Base-by-base conservation (phyloP, 371 early-diverging fungal genomes). In the Syncephalis plumigaleata region DNA sequence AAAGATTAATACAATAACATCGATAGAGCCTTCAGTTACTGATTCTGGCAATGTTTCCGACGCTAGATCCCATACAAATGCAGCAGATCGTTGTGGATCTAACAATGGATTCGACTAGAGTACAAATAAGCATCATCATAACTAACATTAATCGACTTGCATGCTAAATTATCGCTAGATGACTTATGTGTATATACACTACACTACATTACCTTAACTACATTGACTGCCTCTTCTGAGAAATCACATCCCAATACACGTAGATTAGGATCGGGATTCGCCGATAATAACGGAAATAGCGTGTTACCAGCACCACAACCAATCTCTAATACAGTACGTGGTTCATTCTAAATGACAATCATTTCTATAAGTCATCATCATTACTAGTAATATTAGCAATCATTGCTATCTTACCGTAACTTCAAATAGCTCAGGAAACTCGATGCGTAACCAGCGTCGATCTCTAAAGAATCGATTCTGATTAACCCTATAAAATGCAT, bases 241-340 rank as follows among this genome's bases (percentile, higher is more conserved):
- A 90, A 87, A 53, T 90, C 91, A 52, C 88, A 87, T 17, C 81
- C 83, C 54, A 81, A 81, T 39, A 83, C 73, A 40, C 68, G 74
- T 21, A 40, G 21, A 40, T 40, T 40, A 8, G 72, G 64, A 36
- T 71, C 63, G 1, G 78, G 70, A 54, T 87, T 84, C 27, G 67
- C 66, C 36, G 82, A 82, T 20, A 95, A 53, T 8, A 89, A 64
- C 1, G 97, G 97, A 63, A 82, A 94, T 31, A 89, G 67, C 70
- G 93, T 92, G 63, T 92, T 93, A 42, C 97, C 97, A 0, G 92
- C 93, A 36, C 95, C 97, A 61, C 97, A 97, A 25, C 97, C 97
- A 36, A 88, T 68, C 60, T 89, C 90, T 1, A 83, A 55, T 2
- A 45, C 45, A 7, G 13, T 48, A 27, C 26, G 39, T 17, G 27